Conservation (phyloP, 768 basidiomycete species). For the Rhodotorula toruloides region DNA sequence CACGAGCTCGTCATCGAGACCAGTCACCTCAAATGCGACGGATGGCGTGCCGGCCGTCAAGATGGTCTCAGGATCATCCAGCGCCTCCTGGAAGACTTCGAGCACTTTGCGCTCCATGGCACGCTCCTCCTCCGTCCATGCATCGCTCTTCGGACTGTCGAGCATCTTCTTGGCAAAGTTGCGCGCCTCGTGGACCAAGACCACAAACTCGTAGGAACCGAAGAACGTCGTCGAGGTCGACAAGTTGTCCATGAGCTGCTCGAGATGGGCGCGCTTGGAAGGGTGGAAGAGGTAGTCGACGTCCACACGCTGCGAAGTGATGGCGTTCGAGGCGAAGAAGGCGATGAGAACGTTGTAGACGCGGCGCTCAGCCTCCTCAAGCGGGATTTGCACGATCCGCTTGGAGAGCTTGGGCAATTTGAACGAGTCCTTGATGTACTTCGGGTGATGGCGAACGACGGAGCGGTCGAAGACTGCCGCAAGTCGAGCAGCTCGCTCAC, state of each 20-base stretch:
- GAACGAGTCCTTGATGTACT: conserved; percentile 10
- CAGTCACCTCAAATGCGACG: conserved; percentile 17
- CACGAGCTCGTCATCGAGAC: conserved; percentile 24
- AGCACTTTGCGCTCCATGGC: conserved; percentile 7
- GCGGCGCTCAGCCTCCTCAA: conserved; percentile 35
- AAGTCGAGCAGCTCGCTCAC: conserved; percentile 14
- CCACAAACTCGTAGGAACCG: conserved; percentile 17
- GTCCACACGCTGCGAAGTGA: conserved; percentile 32
- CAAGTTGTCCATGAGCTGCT: conserved; percentile 32
- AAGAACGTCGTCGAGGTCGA: conserved; percentile 35
- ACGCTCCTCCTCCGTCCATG: conserved; percentile 27
- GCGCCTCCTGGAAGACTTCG: conserved; percentile 21
- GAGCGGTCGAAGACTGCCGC: conserved; percentile 16
- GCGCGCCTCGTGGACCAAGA: conserved; percentile 2
- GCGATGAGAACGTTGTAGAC: conserved; percentile 40
- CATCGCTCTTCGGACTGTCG: background rate
- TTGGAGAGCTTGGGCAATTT: conserved; percentile 27
- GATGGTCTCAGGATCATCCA: conserved; percentile 20
- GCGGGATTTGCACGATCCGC: conserved; percentile 14
- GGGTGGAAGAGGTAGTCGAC: conserved; percentile 41
- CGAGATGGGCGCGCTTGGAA: conserved; percentile 20
- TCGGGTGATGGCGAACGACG: conserved; percentile 30
- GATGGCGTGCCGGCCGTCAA: background rate
- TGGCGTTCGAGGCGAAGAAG: conserved; percentile 38
- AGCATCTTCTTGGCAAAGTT: conserved; percentile 9